Conservation (phyloP, 2,329 filamentous ascomycete species). For the Paecilomyces formosus region DNA sequence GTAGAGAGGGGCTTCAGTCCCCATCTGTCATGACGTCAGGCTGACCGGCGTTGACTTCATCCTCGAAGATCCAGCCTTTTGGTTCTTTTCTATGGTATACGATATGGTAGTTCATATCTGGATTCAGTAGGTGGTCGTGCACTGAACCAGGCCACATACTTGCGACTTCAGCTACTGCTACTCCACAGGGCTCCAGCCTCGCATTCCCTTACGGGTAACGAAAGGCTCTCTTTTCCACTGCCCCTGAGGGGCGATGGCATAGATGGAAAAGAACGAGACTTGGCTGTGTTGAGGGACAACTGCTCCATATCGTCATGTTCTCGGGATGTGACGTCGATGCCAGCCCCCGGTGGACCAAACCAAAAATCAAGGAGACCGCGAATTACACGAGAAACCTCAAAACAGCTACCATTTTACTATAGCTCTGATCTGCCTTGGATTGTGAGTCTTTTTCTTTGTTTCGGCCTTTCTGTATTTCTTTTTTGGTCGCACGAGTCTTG, state of each 20-base stretch:
- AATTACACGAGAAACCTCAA: too few species aligned
- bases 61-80: neutral
- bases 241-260: too few species aligned
- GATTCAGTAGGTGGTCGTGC: neutral
- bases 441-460: too few species aligned
- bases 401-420: too few species aligned
- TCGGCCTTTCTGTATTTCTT: too few species aligned
- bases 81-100: neutral
- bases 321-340: neutral
- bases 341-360: neutral
- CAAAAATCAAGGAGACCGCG: too few species aligned
- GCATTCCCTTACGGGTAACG: neutral
- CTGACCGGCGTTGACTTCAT: slow-evolving; percentile 11
- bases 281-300: too few species aligned
- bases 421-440: too few species aligned
- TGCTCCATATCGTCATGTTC: neutral
- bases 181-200: neutral
- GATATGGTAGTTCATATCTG: too few species aligned
- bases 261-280: too few species aligned
- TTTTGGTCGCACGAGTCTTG: too few species aligned
- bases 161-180: neutral
- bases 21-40: slow-evolving; percentile 13
- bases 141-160: neutral
- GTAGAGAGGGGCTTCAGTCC: neutral
- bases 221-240: too few species aligned